phyloP scores from a whole-genome alignment of 2,329 filamentous ascomycete genomes.

The Fusarium pseudonygamai region DNA sequence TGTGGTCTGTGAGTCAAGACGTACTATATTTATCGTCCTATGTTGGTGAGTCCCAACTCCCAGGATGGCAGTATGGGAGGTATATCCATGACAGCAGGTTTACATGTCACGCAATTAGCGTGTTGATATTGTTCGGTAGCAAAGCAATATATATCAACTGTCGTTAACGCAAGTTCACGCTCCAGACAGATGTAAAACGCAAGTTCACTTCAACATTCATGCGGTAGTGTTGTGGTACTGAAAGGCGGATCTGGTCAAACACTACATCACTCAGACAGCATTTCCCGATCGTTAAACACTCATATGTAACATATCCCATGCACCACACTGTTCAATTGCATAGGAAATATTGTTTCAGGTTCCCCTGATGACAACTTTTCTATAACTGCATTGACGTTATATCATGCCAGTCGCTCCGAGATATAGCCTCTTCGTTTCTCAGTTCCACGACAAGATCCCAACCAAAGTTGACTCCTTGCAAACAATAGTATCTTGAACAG shows the following conservation, averaged over 20 bases:
- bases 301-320: not conserved
- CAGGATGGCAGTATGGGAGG: not conserved
- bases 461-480: constrained; percentile 7
- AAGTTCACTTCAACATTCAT: not conserved
- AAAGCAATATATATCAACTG: not conserved
- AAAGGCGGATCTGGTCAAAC: not conserved
- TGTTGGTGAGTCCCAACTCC: constrained; percentile 11
- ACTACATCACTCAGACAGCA: not conserved
- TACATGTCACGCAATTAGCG: not conserved
- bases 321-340: not conserved
- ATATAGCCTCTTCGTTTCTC: not conserved
- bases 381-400: not conserved
- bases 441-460: not conserved
- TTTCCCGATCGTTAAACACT: not conserved
- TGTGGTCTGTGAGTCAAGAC: constrained; percentile 13
- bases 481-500: constrained; percentile 21
- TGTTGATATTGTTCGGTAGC: not conserved
- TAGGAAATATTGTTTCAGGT: not conserved
- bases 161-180: not conserved
- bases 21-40: not conserved
- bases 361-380: not conserved
- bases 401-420: not conserved
- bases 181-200: constrained; percentile 2
- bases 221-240: not conserved
- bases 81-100: not conserved